phyloP scores from a whole-genome alignment of 257 asterid genomes.

The Salvia rosmarinus region DNA sequence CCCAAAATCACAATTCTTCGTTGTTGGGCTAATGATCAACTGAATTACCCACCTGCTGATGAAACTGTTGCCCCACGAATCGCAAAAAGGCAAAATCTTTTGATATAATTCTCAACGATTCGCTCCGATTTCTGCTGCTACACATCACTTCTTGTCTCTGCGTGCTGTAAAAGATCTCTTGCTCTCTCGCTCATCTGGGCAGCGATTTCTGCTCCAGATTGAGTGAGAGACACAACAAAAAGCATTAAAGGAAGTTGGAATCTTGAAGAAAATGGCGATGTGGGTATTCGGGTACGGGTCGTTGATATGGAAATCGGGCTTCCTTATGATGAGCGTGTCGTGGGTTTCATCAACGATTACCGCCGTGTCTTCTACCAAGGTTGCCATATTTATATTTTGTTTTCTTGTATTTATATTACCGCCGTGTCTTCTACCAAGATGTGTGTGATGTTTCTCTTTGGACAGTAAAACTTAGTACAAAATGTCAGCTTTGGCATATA shows the following conservation, averaged over 20 bases:
- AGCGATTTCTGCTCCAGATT: conserved; percentile 25
- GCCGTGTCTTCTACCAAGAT: conserved; percentile 90
- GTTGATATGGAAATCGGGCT: conserved; percentile 91
- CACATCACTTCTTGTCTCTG: not conserved
- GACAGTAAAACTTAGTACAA: conserved; percentile 4
- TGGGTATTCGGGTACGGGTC: conserved; percentile 99
- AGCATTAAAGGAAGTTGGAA: not conserved
- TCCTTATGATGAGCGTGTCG: conserved; percentile 74
- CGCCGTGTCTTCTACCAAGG: conserved; percentile 98
- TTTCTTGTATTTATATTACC: conserved; percentile 50
- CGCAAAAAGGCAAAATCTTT: not conserved
- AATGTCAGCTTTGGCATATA: not conserved
- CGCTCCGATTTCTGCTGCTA: not conserved
- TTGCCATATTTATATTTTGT: not conserved
- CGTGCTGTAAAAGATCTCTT: not conserved
- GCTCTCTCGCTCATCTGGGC: conserved; percentile 35
- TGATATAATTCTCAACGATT: conserved; percentile 20
- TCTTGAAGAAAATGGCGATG: conserved; percentile 60
- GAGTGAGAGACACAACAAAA: conserved; percentile 25
- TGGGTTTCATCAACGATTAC: conserved; percentile 81
- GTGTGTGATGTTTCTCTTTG: not conserved
- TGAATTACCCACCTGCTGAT: conserved; percentile 36
- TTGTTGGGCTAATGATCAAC: conserved; percentile 23
- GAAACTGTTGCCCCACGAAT: conserved; percentile 15
- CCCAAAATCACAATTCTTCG: not conserved